Percentiles rank a stretch among this genome's conserved stretches.
Evolutionary conservation across 768 basidiomycete genomes (phyloP).

Genomic region (Mycena vulgaris): DNA sequence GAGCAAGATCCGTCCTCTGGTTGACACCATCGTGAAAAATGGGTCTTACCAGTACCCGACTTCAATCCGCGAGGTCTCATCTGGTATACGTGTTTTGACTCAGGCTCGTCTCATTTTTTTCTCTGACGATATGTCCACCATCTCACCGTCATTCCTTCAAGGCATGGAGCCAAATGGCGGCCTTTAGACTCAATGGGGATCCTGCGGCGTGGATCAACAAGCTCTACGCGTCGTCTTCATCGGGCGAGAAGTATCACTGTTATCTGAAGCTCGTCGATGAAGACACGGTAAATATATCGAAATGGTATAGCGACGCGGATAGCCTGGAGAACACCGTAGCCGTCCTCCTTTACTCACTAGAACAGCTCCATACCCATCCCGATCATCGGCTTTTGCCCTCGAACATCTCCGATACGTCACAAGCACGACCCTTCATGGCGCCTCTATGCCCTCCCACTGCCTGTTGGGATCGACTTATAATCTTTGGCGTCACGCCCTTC

Average conservation of each 20-base stretch:
- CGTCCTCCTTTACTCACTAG: constrained; percentile 10
- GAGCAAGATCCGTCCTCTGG: neutral
- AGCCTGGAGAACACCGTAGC: constrained; percentile 6
- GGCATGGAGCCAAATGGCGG: constrained; percentile 12
- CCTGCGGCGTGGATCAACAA: constrained; percentile 14
- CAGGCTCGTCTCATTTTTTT: constrained; percentile 1
- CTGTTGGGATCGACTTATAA: no score
- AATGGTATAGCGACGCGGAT: constrained; percentile 13
- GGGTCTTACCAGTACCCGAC: neutral
- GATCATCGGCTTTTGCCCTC: neutral
- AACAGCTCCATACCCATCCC: constrained; percentile 13
- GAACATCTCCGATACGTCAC: neutral
- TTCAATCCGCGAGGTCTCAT: neutral
- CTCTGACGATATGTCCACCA: neutral
- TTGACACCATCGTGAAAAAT: neutral
- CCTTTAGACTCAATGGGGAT: neutral
- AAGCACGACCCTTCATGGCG: no score
- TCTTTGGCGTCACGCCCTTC: no score
- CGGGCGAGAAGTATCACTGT: neutral
- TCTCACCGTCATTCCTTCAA: neutral
- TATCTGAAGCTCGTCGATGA: constrained; percentile 5
- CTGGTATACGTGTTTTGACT: neutral
- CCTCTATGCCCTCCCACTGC: no score
- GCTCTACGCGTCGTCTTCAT: constrained; percentile 7
- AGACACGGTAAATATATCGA: neutral